Conservation (phyloP, 345 rosid genomes). For the Viola odorata region DNA sequence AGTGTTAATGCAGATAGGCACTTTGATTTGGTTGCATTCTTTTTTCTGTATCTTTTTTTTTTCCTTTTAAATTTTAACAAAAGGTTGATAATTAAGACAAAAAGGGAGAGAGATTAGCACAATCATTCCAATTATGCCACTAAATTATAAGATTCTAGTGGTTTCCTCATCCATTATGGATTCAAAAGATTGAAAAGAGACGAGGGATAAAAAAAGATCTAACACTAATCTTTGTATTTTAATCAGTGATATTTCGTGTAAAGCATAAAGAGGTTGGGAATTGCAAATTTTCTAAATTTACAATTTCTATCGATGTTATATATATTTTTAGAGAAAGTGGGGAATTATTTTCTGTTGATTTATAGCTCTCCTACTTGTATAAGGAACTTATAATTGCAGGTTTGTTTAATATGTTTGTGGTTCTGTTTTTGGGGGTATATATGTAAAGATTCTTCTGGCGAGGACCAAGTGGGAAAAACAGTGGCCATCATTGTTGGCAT, state of each 20-base stretch:
- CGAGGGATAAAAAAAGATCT: too few species aligned
- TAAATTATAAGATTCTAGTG: neutral
- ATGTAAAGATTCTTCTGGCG: conserved; percentile 49
- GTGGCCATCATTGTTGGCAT: conserved; percentile 79
- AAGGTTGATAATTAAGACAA: neutral
- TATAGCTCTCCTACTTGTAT: too few species aligned
- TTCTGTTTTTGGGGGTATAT: conserved; percentile 9
- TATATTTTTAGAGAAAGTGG: too few species aligned
- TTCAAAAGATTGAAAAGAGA: neutral
- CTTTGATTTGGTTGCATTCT: conserved; percentile 8
- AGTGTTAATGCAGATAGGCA: conserved; percentile 11
- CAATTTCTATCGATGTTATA: too few species aligned
- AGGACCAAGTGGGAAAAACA: conserved; percentile 65
- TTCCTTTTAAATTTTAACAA: conserved; percentile 14
- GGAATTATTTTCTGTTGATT: too few species aligned
- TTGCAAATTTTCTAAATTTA: too few species aligned
- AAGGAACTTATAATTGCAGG: too few species aligned
- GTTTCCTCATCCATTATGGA: neutral
- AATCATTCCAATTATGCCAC: conserved; percentile 3
- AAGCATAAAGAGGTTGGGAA: too few species aligned
- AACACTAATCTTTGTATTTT: too few species aligned
- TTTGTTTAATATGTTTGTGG: too few species aligned
- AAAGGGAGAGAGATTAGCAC: conserved; percentile 2
- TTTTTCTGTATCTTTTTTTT: neutral
- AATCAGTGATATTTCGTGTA: too few species aligned